Evolutionary conservation across 768 basidiomycete species (phyloP).

Genomic region (Agaricus sinodeliciosus): DNA sequence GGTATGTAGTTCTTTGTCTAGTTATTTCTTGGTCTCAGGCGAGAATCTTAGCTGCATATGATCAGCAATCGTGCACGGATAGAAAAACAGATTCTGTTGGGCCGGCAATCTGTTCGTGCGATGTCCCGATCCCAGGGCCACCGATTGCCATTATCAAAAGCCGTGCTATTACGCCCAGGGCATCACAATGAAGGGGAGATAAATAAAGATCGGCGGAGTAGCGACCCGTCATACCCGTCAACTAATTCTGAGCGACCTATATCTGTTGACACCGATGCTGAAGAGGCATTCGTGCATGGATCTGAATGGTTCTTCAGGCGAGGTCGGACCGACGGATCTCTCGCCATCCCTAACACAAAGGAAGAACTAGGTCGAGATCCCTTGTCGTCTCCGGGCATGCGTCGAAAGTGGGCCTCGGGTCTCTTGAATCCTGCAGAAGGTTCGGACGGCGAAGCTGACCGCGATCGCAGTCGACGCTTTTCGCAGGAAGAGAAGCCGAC

Average conservation of each 20-base stretch:
- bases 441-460: neutral
- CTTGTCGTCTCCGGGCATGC: constrained; percentile 33
- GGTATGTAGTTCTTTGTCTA: constrained; percentile 31
- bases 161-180: constrained; percentile 14
- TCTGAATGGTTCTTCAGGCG: constrained; percentile 51
- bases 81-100: constrained; percentile 78
- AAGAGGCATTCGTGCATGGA: constrained; percentile 58
- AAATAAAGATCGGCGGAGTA: constrained; percentile 6
- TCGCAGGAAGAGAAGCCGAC: neutral
- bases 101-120: constrained; percentile 65
- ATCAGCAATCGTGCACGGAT: constrained; percentile 83
- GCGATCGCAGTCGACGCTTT: neutral
- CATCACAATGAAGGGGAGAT: constrained; percentile 11
- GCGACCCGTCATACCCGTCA: constrained; percentile 24
- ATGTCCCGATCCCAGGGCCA: constrained; percentile 33
- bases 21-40: constrained; percentile 1
- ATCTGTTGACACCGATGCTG: constrained; percentile 76
- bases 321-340: constrained; percentile 30
- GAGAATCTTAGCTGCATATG: constrained; percentile 68
- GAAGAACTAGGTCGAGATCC: constrained; percentile 24
- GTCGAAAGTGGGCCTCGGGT: constrained; percentile 43
- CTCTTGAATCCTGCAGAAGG: constrained; percentile 22
- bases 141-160: constrained; percentile 16
- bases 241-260: constrained; percentile 48
- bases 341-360: constrained; percentile 15